Base-by-base conservation (phyloP, 2,329 filamentous ascomycete species). In the Fusarium sarcochroum region DNA sequence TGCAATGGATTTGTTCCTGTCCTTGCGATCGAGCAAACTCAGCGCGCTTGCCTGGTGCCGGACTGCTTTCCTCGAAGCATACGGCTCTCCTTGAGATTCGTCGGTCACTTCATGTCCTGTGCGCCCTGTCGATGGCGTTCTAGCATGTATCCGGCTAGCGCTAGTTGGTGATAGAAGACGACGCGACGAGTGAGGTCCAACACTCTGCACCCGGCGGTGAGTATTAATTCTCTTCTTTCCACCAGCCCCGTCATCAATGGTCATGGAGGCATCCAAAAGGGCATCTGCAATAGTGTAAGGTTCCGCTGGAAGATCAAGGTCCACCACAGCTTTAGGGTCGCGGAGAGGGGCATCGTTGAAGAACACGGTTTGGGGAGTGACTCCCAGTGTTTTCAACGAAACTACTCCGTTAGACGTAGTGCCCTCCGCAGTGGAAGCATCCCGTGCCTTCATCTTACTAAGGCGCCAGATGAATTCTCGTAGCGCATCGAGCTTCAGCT, bases 391-490 rank as follows among this genome's bases (percentile, higher is more conserved):
- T 66, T 92, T 91, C 23, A 98, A 80, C 1, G 90, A 86, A 8
- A 98, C 86, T 14, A 97, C 64, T 2, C 77, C 78, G 3, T 69
- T 74, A 10, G 72, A 64, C 35, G 73, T 76, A 17, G 73, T 78
- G 69, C 77, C 56, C 63, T 83, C 75, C 67, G 76, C 74, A 5
- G 75, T 73, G 2, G 76, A 73, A 5, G 80, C 72, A 41, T 87
- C 84, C 27, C 90, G 87, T 11, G 87, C 82, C 74, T 90, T 92
- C 64, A 92, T 90, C 72, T 90, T 89, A 49, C 92, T 92, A 9
- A 96, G 86, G 38, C 93, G 89, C 92, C 93, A 97, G 40, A 99
- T 93, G 74, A 97, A 98, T 75, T 98, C 94, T 58, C 93, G 86
- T 13, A 99, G 83, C 7, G 90, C 92, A 35, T 98, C 82, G 4